Percentiles rank a stretch among this genome's conserved stretches.
phyloP scores from a whole-genome alignment of 371 early-diverging fungal genomes.

The Thermomucor indicae-seudaticae region DNA sequence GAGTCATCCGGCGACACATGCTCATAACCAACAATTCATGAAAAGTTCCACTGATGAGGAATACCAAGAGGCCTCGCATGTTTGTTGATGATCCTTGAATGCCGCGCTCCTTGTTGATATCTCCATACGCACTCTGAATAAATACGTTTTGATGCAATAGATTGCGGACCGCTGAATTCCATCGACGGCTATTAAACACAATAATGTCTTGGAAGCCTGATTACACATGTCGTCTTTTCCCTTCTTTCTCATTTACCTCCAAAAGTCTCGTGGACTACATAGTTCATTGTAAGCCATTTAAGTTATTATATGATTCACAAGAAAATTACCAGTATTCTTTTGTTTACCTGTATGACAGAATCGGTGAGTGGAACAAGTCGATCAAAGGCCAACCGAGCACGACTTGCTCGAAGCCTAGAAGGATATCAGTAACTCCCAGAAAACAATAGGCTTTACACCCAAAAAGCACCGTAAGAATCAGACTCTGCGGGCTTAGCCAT shows the following conservation, averaged over 20 bases:
- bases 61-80: conserved; percentile 18
- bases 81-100: too few species aligned
- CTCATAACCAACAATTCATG: conserved; percentile 37
- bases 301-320: conserved; percentile 7
- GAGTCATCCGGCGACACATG: conserved; percentile 25
- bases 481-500: conserved; percentile 14
- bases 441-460: conserved; percentile 27
- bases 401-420: conserved; percentile 20
- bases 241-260: conserved; percentile 22
- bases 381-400: conserved; percentile 18
- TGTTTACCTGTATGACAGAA: conserved; percentile 18
- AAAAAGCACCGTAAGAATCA: conserved; percentile 17
- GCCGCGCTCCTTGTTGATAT: conserved; percentile 1
- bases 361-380: conserved; percentile 24
- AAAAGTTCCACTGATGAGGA: conserved; percentile 30
- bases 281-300: conserved; percentile 1
- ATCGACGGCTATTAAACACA: conserved; percentile 24
- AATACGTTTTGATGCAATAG: conserved; percentile 23
- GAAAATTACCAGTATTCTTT: conserved; percentile 16
- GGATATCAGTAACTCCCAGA: conserved; percentile 21
- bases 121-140: too few species aligned
- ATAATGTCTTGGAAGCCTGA: background rate
- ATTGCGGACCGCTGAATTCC: conserved; percentile 32
- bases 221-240: background rate
- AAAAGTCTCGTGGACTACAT: conserved; percentile 39